phyloP scores from a whole-genome alignment of 2,329 filamentous ascomycete genomes.

The Chalara sp. region DNA sequence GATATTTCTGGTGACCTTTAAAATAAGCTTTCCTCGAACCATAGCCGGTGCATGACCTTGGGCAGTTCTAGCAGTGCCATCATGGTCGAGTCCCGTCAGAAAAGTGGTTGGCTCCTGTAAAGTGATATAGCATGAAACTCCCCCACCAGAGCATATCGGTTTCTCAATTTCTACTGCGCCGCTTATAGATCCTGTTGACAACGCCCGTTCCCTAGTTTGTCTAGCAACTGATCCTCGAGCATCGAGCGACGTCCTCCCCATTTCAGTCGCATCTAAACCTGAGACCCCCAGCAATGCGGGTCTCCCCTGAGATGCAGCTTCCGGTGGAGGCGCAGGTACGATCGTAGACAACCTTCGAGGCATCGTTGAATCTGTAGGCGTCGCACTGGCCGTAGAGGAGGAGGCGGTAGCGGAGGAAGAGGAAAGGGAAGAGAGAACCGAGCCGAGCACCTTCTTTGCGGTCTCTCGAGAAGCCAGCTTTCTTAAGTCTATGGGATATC shows the following conservation, averaged over 20 bases:
- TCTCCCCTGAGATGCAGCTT: too few species aligned
- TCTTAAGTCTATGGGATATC: slow-evolving; percentile 29
- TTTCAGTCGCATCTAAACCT: background rate
- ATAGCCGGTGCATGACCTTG: slow-evolving; percentile 55
- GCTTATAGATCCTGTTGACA: slow-evolving; percentile 3
- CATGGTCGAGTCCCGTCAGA: slow-evolving; percentile 66
- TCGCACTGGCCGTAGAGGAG: slow-evolving; percentile 15
- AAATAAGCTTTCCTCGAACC: slow-evolving; percentile 73
- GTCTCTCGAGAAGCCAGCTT: slow-evolving; percentile 40
- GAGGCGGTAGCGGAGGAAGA: slow-evolving; percentile 11
- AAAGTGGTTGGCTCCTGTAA: slow-evolving; percentile 78
- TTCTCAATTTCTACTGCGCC: slow-evolving; percentile 37
- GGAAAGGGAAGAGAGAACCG: slow-evolving; percentile 23
- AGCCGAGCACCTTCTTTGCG: slow-evolving; percentile 27
- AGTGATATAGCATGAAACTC: slow-evolving; percentile 65
- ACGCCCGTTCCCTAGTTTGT: background rate
- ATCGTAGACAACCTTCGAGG: background rate
- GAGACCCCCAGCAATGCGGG: too few species aligned
- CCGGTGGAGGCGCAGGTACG: too few species aligned
- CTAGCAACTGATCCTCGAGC: background rate
- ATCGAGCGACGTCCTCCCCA: background rate
- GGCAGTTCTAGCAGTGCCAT: slow-evolving; percentile 26
- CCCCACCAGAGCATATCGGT: slow-evolving; percentile 72
- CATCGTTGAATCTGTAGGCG: slow-evolving; percentile 13
- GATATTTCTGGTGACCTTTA: slow-evolving; percentile 79